Base-by-base conservation (phyloP, 768 basidiomycete species). In the Boletus tomentosulus region DNA sequence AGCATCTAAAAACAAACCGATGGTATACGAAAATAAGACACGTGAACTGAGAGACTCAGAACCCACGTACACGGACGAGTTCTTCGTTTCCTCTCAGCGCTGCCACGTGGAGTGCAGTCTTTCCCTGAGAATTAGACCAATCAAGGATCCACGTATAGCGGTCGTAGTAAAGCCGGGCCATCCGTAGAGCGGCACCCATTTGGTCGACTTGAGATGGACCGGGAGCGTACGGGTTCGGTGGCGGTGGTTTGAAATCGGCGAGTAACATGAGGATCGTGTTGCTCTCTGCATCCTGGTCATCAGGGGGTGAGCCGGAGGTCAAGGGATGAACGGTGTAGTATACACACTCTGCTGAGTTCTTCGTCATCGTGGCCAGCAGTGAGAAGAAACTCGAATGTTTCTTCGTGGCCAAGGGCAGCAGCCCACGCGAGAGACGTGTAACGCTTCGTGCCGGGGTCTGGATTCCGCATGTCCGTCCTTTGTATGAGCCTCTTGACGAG, bases 341-440 rank as follows among this genome's bases (percentile, higher is more conserved):
- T 43, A 76, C 86, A 62, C 66, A 94, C 95, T 78, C 83, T 84
- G 72, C 88, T 94, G 56, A 93, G 75, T 70, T 98, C 95, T 53
- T 89, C 86, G 65, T 98, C 94, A 67, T 98, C 95, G 67, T 97
- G 95, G 31, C 92, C 92, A 22, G 80, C 83, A 57, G 77, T 81
- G 49, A 96, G 75, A 51, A 98, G 76, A 71, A 87, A 97, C 64
- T 97, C 93, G 60, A 96, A 98, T 2, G 91, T 93, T 66, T 96
- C 94, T 65, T 95, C 87, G 56, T 91, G 85, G 0, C 90, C 92
- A 37, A 91, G 80, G 1, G 88, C 81, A 22, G 93, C 93, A 2
- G 94, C 85, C 93, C 92, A 98, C 5, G 92, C 91, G 9, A 98
- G 71, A 12, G 90, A 93, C 0, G 95, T 97, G 66, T 87, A 87